These are phyloP conservation scores for Penicillium bialowiezense DNA, from an alignment of 495 filamentous ascomycete genomes.

Conservation along the genomic window DNA sequence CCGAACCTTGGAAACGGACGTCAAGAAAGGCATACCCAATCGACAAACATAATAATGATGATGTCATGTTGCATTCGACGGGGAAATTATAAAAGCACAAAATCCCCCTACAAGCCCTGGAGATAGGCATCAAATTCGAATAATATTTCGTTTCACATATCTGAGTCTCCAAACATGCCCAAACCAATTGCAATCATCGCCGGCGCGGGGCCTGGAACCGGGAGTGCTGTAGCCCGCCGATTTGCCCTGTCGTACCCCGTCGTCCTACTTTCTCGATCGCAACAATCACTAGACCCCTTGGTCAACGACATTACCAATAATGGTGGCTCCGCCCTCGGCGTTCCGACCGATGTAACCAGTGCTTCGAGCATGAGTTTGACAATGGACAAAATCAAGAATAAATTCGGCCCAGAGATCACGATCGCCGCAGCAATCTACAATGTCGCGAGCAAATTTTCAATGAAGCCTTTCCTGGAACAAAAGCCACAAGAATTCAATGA, in stretches of 20 bases:
- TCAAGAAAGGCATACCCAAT: too few species aligned
- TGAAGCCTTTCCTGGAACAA: slow-evolving; percentile 67
- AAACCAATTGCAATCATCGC: slow-evolving; percentile 51
- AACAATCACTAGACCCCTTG: slow-evolving; percentile 52
- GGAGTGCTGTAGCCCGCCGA: slow-evolving; percentile 46
- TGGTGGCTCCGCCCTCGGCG: slow-evolving; percentile 64
- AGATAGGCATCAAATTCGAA: too few species aligned
- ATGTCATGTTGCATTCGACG: too few species aligned
- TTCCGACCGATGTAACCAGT: slow-evolving; percentile 59
- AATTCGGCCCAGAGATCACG: slow-evolving; percentile 35
- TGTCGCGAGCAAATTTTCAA: slow-evolving; percentile 54
- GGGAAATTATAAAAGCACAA: too few species aligned
- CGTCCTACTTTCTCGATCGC: slow-evolving; percentile 61
- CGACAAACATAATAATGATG: too few species aligned
- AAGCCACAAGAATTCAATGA: slow-evolving; percentile 52
- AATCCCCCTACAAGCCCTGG: too few species aligned
- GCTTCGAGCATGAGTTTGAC: slow-evolving; percentile 49
- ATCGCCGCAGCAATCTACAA: slow-evolving; percentile 72
- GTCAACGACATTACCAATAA: slow-evolving; percentile 57
- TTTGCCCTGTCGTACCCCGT: slow-evolving; percentile 66
- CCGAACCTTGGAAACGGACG: too few species aligned
- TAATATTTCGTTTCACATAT: too few species aligned
- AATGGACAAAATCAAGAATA: slow-evolving; percentile 53
- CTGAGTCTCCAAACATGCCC: too few species aligned
- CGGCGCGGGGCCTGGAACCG: slow-evolving; percentile 60